A percentile compares a stretch with the other conserved stretches of the same genome.
Conservation (phyloP, 2,329 filamentous ascomycete genomes). For the Camillea tinctor region DNA sequence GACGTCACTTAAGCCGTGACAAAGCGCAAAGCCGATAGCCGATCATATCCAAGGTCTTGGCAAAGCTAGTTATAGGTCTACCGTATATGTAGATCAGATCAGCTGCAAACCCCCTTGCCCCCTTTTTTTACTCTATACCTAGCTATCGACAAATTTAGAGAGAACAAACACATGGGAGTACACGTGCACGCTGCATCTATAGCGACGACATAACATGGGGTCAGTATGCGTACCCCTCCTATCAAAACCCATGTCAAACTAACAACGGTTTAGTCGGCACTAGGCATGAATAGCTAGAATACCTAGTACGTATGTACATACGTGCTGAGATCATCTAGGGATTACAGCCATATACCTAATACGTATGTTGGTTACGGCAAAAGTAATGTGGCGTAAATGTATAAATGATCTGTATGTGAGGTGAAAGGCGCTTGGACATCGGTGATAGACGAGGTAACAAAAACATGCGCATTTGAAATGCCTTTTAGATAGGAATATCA, state of each 20-base stretch:
- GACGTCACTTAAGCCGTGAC: constrained; percentile 32
- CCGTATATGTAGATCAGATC: neutral
- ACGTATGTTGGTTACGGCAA: too few relatives aligned
- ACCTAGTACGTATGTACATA: too few relatives aligned
- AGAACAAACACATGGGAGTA: neutral
- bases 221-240: neutral
- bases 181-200: neutral
- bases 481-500: neutral
- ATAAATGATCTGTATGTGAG: too few relatives aligned
- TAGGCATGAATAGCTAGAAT: neutral
- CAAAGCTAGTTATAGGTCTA: neutral
- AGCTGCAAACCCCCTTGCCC: neutral
- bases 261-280: neutral
- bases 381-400: too few relatives aligned
- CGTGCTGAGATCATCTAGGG: too few relatives aligned
- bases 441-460: too few relatives aligned
- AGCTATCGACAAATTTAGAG: neutral
- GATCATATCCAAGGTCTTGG: constrained; percentile 14
- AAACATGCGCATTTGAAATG: too few relatives aligned
- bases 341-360: too few relatives aligned
- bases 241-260: neutral
- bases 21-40: constrained; percentile 27
- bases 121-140: too few relatives aligned
- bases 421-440: too few relatives aligned
- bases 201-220: neutral